Conservation (phyloP, 768 basidiomycete genomes). For the Tulasnella sp. region DNA sequence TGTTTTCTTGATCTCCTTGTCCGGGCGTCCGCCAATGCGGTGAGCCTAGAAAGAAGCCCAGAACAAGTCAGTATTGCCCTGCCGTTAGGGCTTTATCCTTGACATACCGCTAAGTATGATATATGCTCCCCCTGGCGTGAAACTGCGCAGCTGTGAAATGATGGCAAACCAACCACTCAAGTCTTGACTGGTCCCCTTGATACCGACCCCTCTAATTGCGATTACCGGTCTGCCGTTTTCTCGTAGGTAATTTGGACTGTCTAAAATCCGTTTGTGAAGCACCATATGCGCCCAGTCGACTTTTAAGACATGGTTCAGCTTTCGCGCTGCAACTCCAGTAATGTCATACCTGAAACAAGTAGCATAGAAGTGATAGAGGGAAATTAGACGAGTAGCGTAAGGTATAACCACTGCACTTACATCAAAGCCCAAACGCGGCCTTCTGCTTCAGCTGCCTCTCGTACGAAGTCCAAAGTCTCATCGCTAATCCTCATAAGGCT, state of each 20-base stretch:
- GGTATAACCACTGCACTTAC: constrained; percentile 33
- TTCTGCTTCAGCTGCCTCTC: constrained; percentile 68
- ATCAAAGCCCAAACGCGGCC: constrained; percentile 78
- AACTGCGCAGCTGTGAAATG: constrained; percentile 44
- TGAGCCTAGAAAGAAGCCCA: background rate
- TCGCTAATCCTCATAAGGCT: constrained; percentile 57
- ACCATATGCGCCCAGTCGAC: constrained; percentile 68
- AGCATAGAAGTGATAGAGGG: background rate
- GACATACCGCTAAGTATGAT: constrained; percentile 28
- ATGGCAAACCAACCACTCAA: constrained; percentile 49
- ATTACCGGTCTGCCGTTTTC: constrained; percentile 64
- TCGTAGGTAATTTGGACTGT: constrained; percentile 61
- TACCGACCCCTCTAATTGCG: constrained; percentile 61
- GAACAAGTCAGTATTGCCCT: background rate
- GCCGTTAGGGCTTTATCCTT: background rate
- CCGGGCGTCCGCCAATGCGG: constrained; percentile 63
- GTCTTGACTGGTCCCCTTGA: constrained; percentile 49
- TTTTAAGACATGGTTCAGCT: constrained; percentile 54
- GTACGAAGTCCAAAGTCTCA: constrained; percentile 59
- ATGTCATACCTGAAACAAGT: constrained; percentile 60
- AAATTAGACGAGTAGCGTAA: background rate
- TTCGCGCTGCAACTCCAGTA: constrained; percentile 60
- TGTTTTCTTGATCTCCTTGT: constrained; percentile 52
- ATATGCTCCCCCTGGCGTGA: constrained; percentile 63
- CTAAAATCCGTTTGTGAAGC: constrained; percentile 46